A percentile compares a stretch with the other conserved stretches of the same genome.
Evolutionary conservation across 192 early-diverging fungal species (phyloP).

Genomic region (Rhizophlyctis rosea): DNA sequence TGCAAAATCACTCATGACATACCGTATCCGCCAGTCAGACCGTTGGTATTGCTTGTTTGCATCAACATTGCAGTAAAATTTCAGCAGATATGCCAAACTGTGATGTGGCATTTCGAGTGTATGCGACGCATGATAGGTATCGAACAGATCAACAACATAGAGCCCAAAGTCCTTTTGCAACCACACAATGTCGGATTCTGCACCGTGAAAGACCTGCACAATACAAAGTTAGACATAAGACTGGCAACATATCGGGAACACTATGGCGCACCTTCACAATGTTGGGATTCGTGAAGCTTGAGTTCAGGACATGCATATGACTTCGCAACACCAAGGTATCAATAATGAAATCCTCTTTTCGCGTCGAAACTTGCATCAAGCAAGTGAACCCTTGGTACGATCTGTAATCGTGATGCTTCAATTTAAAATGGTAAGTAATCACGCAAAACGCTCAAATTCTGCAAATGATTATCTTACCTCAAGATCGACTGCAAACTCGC

Average conservation of each 20-base stretch:
- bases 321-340: constrained; percentile 82
- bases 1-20: constrained; percentile 15
- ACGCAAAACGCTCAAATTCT: neutral
- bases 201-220: constrained; percentile 81
- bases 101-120: constrained; percentile 79
- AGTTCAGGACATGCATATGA: constrained; percentile 73
- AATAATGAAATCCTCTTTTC: constrained; percentile 83
- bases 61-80: constrained; percentile 70
- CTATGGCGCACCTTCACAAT: constrained; percentile 68
- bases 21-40: constrained; percentile 96
- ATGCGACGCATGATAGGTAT: constrained; percentile 92
- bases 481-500: constrained; percentile 90
- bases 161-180: constrained; percentile 96
- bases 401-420: constrained; percentile 88
- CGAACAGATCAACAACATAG: constrained; percentile 95
- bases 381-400: constrained; percentile 95
- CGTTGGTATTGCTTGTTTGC: constrained; percentile 94
- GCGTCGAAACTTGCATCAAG: constrained; percentile 88
- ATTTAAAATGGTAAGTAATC: constrained; percentile 10
- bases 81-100: constrained; percentile 78
- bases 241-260: neutral
- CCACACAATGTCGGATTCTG: constrained; percentile 94
- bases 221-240: neutral
- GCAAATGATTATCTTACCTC: constrained; percentile 40
- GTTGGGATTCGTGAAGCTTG: constrained; percentile 79